Evolutionary conservation across 345 rosid species (phyloP).

Genomic region (Eutrema heterophyllum): DNA sequence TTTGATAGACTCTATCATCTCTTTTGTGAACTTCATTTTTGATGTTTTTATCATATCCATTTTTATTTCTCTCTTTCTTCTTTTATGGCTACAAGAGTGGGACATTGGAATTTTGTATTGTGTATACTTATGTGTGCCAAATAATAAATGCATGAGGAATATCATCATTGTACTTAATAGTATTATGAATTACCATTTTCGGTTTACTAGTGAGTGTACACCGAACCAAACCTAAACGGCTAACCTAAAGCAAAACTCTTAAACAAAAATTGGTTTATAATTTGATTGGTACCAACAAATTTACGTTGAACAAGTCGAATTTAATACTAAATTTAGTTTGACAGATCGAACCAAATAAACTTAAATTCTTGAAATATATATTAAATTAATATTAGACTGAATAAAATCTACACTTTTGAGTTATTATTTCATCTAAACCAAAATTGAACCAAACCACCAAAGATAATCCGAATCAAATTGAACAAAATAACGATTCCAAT

Average conservation of each 20-base stretch:
- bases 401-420: neutral
- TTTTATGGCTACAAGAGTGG: constrained; percentile 15
- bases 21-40: constrained; percentile 42
- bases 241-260: neutral
- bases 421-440: neutral
- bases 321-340: neutral
- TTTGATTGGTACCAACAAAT: neutral
- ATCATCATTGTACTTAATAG: neutral
- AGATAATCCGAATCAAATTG: neutral
- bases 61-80: constrained; percentile 1
- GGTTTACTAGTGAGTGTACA: neutral
- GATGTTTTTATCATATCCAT: constrained; percentile 21
- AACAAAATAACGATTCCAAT: neutral
- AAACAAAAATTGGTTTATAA: neutral
- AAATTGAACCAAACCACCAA: neutral
- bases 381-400: neutral
- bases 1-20: constrained; percentile 27
- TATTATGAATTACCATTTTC: neutral
- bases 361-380: neutral
- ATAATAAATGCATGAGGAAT: constrained; percentile 1
- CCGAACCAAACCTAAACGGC: neutral
- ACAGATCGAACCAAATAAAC: neutral
- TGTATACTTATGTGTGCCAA: neutral
- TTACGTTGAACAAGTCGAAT: neutral
- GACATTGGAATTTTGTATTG: constrained; percentile 1